Conservation (phyloP, 441 rosid genomes). For the Erodium chrysanthum region DNA sequence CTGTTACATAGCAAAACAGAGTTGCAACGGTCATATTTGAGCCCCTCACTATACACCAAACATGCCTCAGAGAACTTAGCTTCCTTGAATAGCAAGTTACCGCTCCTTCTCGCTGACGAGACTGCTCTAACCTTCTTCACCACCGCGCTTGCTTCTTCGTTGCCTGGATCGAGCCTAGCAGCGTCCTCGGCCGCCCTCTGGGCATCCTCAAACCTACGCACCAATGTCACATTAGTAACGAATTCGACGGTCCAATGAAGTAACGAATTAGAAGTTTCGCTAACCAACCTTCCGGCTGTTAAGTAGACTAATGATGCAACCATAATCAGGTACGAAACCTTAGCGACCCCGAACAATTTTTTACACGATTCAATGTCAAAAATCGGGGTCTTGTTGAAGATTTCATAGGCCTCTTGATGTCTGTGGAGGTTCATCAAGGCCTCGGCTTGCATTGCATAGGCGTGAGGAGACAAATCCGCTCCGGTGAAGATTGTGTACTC, state of each 20-base stretch:
- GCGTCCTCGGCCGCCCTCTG: constrained; percentile 49
- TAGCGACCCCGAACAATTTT: constrained; percentile 39
- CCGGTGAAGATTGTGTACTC: constrained; percentile 40
- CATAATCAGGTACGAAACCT: constrained; percentile 32
- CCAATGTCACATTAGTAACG: too few relatives aligned
- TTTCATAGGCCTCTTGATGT: constrained; percentile 54
- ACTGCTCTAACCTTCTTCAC: constrained; percentile 40
- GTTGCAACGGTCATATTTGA: constrained; percentile 49
- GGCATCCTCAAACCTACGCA: constrained; percentile 58
- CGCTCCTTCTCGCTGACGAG: constrained; percentile 49
- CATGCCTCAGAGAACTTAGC: constrained; percentile 50
- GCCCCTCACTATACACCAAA: constrained; percentile 57
- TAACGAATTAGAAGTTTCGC: too few relatives aligned
- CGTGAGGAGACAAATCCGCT: constrained; percentile 70
- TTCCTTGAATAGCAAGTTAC: constrained; percentile 65
- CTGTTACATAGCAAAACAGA: constrained; percentile 67
- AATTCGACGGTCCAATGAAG: too few relatives aligned
- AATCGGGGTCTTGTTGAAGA: constrained; percentile 39
- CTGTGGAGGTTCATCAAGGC: constrained; percentile 52
- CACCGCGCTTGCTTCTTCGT: constrained; percentile 36
- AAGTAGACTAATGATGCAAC: constrained; percentile 48
- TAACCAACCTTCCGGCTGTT: constrained; percentile 56
- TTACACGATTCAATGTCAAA: constrained; percentile 33
- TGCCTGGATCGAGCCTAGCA: constrained; percentile 45
- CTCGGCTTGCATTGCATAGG: constrained; percentile 57